A percentile compares a stretch with the other conserved stretches of the same genome.
Evolutionary conservation across 2,329 filamentous ascomycete species (phyloP).

Genomic region (Trichoderma arundinaceum): DNA sequence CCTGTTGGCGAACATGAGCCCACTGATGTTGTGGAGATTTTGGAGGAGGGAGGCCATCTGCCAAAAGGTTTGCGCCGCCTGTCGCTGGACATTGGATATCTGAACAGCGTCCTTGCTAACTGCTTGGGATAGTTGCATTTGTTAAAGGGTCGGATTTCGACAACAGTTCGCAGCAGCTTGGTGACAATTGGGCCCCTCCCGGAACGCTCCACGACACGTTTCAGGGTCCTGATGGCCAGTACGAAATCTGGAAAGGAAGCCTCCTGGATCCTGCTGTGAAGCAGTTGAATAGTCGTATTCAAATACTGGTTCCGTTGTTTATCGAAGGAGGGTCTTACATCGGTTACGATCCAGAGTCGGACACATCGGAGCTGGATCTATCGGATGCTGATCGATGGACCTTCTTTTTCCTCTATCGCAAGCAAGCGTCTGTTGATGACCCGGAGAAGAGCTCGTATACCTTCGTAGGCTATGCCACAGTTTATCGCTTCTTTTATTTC

Average conservation of each 20-base stretch:
- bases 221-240: constrained; percentile 64
- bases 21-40: constrained; percentile 68
- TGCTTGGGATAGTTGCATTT: constrained; percentile 64
- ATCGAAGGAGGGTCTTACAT: constrained; percentile 92
- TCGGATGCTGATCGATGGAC: constrained; percentile 85
- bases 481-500: constrained; percentile 82
- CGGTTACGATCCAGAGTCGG: constrained; percentile 51
- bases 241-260: constrained; percentile 83
- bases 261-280: constrained; percentile 72
- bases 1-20: constrained; percentile 71
- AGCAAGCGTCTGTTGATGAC: constrained; percentile 52
- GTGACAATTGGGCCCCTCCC: constrained; percentile 68
- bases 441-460: constrained; percentile 67
- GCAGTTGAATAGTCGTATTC: constrained; percentile 77
- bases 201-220: constrained; percentile 73
- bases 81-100: neutral
- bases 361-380: constrained; percentile 69
- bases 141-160: constrained; percentile 67
- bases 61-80: constrained; percentile 61
- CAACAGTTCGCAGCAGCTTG: constrained; percentile 55
- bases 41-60: constrained; percentile 69
- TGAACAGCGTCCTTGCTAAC: constrained; percentile 9
- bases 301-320: constrained; percentile 82
- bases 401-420: constrained; percentile 83
- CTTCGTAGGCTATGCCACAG: constrained; percentile 87